These are phyloP conservation scores for Amanita fuliginea DNA, from an alignment of 768 basidiomycete species.

Conservation along the genomic window DNA sequence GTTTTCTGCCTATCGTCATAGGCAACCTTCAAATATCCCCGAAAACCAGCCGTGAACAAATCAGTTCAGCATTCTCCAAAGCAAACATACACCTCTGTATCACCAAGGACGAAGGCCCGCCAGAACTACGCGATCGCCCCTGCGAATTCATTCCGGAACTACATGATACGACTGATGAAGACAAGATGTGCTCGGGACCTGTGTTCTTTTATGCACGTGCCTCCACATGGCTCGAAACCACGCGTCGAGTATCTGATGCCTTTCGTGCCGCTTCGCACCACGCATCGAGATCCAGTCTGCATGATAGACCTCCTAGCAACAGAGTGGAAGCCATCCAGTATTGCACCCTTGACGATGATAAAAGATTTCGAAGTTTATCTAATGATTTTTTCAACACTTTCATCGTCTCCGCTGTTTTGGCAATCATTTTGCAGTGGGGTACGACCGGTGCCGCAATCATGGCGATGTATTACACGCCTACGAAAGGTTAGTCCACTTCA, in stretches of 20 bases:
- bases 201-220: constrained; percentile 15
- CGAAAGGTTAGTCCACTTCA: constrained; percentile 11
- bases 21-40: too few relatives aligned
- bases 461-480: constrained; percentile 14
- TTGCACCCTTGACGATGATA: not conserved
- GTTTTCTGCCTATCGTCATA: too few relatives aligned
- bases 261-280: constrained; percentile 8
- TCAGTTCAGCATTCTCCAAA: too few relatives aligned
- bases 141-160: constrained; percentile 9
- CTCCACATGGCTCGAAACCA: constrained; percentile 11
- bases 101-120: too few relatives aligned
- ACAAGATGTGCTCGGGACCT: constrained; percentile 12
- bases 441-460: constrained; percentile 15
- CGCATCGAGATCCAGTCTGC: not conserved
- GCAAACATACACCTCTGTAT: too few relatives aligned
- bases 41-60: too few relatives aligned
- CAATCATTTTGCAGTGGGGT: constrained; percentile 15
- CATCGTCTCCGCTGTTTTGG: constrained; percentile 8
- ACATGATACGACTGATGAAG: not conserved
- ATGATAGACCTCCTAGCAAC: not conserved
- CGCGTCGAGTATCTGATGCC: constrained; percentile 6
- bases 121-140: too few relatives aligned
- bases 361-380: not conserved
- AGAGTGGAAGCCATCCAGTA: not conserved
- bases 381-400: constrained; percentile 8